Base-by-base conservation (phyloP, 306 rosid genomes). In the Castanea crenata region DNA sequence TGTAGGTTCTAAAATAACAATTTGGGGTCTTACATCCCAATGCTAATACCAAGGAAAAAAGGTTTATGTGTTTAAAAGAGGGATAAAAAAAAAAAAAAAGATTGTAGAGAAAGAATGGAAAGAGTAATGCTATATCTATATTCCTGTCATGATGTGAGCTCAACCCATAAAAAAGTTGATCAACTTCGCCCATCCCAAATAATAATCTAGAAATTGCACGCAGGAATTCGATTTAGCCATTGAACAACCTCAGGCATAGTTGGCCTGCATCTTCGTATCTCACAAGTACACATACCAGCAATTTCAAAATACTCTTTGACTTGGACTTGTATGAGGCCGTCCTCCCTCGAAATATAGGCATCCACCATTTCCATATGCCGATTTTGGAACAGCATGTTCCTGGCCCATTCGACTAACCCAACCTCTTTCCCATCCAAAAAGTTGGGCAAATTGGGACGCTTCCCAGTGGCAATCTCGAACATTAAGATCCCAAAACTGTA, bases 301-400 rank as follows among this genome's bases (percentile, higher is more conserved):
- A 95, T 90, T 14, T 78, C 76, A 55, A 95, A 85, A 51, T 92
- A 95, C 79, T 91, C 92, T 69, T 81, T 82, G 0, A 92, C 92
- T 61, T 76, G 62, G 0, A 32, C 85, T 52, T 89, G 95, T 8
- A 14, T 76, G 38, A 91, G 63, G 1, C 82, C 89, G 67, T 81
- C 74, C 18, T 84, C 91, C 61, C 74, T 86, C 0, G 82, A 77
- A 65, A 92, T 84, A 76, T 57, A 83, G 2, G 76, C 65, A 86
- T 95, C 99, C 16, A 92, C 83, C 92, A 91, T 90, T 18, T 88
- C 81, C 85, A 91, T 71, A 68, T 88, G 80, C 1, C 68, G 64
- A 19, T 81, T 78, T 7, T 69, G 46, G 74, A 80, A 95, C 86
- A 55, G 83, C 92, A 91, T 85, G 79, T 72, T 71, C 55, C 79